phyloP scores from a whole-genome alignment of 225 moss, liverwort and hornwort species.

The Bryum argenteum region DNA sequence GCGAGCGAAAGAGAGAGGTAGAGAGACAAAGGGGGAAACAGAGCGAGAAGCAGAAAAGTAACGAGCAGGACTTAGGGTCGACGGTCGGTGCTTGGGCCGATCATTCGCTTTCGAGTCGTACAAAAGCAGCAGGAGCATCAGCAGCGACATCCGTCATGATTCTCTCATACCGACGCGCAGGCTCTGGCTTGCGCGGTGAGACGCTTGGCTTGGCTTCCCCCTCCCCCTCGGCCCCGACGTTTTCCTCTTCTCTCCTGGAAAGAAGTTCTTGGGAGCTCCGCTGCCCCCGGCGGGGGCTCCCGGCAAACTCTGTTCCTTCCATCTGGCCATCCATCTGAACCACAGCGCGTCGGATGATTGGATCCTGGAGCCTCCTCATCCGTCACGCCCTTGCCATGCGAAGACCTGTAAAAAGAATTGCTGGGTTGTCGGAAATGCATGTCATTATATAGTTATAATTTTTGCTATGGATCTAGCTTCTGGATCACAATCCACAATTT shows the following conservation, averaged over 20 bases:
- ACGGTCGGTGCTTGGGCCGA: constrained; percentile 12
- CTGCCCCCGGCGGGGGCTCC: constrained; percentile 35
- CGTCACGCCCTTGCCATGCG: neutral
- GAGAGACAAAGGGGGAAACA: constrained; percentile 1
- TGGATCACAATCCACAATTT: too few species aligned
- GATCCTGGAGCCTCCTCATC: too few species aligned
- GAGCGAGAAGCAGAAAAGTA: neutral
- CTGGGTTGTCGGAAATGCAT: too few species aligned
- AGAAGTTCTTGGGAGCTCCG: constrained; percentile 47
- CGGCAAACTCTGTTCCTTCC: neutral
- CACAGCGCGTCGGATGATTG: too few species aligned
- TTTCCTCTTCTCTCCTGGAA: constrained; percentile 8
- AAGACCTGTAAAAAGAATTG: too few species aligned
- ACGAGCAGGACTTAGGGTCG: constrained; percentile 6
- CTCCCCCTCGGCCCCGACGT: neutral
- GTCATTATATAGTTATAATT: too few species aligned
- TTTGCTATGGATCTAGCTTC: too few species aligned
- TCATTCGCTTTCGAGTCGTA: constrained; percentile 21
- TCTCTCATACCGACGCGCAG: constrained; percentile 19
- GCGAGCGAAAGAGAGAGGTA: neutral
- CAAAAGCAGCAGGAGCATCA: constrained; percentile 7
- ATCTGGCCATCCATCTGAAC: neutral
- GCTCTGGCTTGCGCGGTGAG: neutral
- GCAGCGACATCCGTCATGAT: constrained; percentile 28
- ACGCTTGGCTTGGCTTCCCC: constrained; percentile 8